Percentiles rank a stretch among this genome's conserved stretches.
phyloP scores from a whole-genome alignment of 2,329 filamentous ascomycete species.

The Mycogone perniciosa region DNA sequence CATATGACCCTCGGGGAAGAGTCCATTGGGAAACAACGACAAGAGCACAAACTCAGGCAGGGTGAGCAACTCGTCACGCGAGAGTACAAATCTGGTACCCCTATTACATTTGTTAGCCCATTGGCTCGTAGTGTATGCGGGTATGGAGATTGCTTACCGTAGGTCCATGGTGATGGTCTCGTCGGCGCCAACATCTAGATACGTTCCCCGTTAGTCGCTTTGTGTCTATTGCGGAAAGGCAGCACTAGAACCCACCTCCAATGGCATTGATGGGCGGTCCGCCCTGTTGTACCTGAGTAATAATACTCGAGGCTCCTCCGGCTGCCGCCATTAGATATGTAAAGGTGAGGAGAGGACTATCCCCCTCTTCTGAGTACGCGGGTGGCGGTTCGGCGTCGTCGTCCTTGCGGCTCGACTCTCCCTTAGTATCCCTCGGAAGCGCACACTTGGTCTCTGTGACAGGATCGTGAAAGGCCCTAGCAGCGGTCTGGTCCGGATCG shows the following conservation, averaged over 20 bases:
- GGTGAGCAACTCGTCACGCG: slow-evolving; percentile 88
- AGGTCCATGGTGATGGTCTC: slow-evolving; percentile 94
- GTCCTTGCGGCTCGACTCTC: slow-evolving; percentile 65
- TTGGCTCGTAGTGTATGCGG: neutral
- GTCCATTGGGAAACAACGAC: slow-evolving; percentile 96
- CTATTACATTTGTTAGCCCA: slow-evolving; percentile 42
- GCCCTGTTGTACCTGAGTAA: slow-evolving; percentile 96
- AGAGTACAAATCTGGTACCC: slow-evolving; percentile 88
- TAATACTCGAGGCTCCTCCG: slow-evolving; percentile 95
- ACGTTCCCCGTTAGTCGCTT: slow-evolving; percentile 2
- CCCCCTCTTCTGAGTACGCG: slow-evolving; percentile 82
- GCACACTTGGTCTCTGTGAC: slow-evolving; percentile 76
- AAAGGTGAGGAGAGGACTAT: slow-evolving; percentile 85
- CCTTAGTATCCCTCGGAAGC: slow-evolving; percentile 75
- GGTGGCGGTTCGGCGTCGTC: slow-evolving; percentile 89
- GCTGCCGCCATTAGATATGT: slow-evolving; percentile 97
- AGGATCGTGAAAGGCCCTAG: slow-evolving; percentile 41
- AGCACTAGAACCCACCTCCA: slow-evolving; percentile 54
- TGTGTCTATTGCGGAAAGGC: neutral
- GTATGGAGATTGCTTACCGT: slow-evolving; percentile 52
- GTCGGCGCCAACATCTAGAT: slow-evolving; percentile 70
- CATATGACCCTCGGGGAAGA: slow-evolving; percentile 94
- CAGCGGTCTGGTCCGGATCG: slow-evolving; percentile 28
- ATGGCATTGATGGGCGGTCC: slow-evolving; percentile 84
- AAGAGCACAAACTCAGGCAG: slow-evolving; percentile 94